Evolutionary conservation across 108 stramenopile genomes (phyloP), one percentile per base, ranked within the genome.

Genomic region (Skeletonema menzelii): DNA sequence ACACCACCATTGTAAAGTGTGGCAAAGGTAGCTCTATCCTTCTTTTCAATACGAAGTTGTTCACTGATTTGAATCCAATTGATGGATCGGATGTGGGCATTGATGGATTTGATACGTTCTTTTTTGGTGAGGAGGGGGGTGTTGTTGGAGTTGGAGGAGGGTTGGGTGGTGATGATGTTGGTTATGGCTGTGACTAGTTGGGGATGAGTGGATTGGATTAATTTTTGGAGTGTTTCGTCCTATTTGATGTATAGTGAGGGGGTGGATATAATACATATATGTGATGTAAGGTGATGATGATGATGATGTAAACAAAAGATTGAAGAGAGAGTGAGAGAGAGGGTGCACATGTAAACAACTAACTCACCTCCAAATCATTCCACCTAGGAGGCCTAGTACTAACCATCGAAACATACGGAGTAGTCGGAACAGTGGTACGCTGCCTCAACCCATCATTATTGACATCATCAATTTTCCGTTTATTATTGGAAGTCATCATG

Each of bases 311-410:
- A 3, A 5, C n/a, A 46, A 17, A 15, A 17, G 44, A 17, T 14
- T 6, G 13, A 46, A 42, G 40, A 1, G 30, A 35, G 6, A 40
- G 2, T 8, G 38, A 40, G 38, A n/a, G n/a, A n/a, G n/a, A n/a
- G n/a, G n/a, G 15, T 3, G n/a, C 10, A 37, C 35, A 37, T 35
- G 10, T 12, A 8, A 37, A 12, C 2, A 1, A 37, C 0, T 0
- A 10, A 53, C 49, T 53, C 49, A 53, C 49, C 49, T 53, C 49
- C 49, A 53, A 20, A 53, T 53, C 49, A 53, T 22, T 22, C 49
- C 49, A 53, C 22, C 49, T 20, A 5, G 49, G 49, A 53, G 49
- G 49, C 22, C 22, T 24, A 1, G 49, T n/a, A 24, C 20, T 53
- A 20, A 17, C 17, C 19, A 7, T 22, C 40, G 15, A 15, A 53